Evolutionary conservation across 2,329 filamentous ascomycete genomes (phyloP), one percentile per base, ranked within the genome.

Genomic region (Trichoderma sp.): DNA sequence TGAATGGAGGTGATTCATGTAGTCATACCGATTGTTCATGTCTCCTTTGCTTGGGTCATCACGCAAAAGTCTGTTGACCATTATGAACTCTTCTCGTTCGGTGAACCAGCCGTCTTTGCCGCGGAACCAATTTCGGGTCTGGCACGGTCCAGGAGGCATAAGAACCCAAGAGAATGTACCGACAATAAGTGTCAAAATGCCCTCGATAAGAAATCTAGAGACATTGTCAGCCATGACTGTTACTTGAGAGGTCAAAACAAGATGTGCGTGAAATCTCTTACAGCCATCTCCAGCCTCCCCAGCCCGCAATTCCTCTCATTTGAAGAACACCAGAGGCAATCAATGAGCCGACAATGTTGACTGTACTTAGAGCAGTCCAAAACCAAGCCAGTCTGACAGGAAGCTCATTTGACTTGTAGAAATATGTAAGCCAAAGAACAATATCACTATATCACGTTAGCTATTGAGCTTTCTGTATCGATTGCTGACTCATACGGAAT

Each of bases 81-180:
- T 83, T 67, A 90, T 89, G 43, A 80, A 79, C 72, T 88, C 84
- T 73, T 89, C 87, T 12, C 76, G 83, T 65, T 85, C 84, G n/a
- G 78, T 86, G 79, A 89, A 89, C 88, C 88, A 90, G 5, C 86
- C 83, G n/a, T 75, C 56, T 39, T 84, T 83, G 18, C 87, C 87
- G 12, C 88, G 84, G 75, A 87, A 88, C 85, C 86, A 88, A 60
- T 83, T 86, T 56, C 82, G 83, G 0, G 88, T 90, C 73, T 86
- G 83, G 8, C 81, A 83, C 1, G 84, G 84, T 0, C 83, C 83
- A 0, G 84, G 80, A 0, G 84, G 83, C 82, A 86, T 85, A 24
- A 84, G 77, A 8, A 81, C 82, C 79, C 81, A 85, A 0, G 84
- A 84, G 58, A 84, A 78, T 21, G 84, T 72, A 1, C 84, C 84